Evolutionary conservation across 2,329 filamentous ascomycete species (phyloP).

Genomic region (Dothidotthia symphoricarpi): DNA sequence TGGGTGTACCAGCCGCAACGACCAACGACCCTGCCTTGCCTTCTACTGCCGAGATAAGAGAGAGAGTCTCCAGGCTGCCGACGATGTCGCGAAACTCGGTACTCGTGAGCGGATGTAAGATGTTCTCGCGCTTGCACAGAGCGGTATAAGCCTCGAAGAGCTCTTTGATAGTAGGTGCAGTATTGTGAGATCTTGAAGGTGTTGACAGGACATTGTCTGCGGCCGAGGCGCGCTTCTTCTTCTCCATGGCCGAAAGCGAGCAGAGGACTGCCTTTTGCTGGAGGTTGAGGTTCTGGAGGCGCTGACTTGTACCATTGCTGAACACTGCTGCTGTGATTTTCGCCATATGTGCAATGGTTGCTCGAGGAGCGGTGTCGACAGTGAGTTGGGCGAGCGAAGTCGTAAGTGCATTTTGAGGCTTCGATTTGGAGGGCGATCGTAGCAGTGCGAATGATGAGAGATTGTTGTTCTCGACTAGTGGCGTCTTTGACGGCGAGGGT

Average conservation of each 20-base stretch:
- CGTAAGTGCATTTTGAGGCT: constrained; percentile 23
- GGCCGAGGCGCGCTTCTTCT: constrained; percentile 57
- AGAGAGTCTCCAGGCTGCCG: constrained; percentile 82
- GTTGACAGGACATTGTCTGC: constrained; percentile 36
- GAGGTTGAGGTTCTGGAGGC: constrained; percentile 83
- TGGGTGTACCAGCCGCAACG: constrained; percentile 64
- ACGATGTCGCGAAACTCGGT: constrained; percentile 95
- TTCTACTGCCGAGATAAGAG: constrained; percentile 69
- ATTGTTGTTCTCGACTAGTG: constrained; percentile 79
- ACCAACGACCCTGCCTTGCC: constrained; percentile 68
- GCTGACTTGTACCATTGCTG: constrained; percentile 80
- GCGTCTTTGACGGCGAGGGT: constrained; percentile 69
- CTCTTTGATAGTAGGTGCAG: constrained; percentile 76
- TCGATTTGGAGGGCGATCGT: constrained; percentile 44
- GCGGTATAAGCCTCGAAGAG: constrained; percentile 80
- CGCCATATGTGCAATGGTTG: constrained; percentile 86
- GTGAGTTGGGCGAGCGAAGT: constrained; percentile 63
- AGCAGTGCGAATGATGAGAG: constrained; percentile 53
- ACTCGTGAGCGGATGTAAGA: constrained; percentile 82
- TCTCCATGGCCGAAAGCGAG: constrained; percentile 82
- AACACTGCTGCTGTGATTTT: constrained; percentile 88
- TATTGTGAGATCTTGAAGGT: constrained; percentile 48
- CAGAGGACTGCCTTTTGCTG: constrained; percentile 96
- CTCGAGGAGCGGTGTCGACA: constrained; percentile 77
- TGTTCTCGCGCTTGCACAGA: constrained; percentile 82